Evolutionary conservation across 495 filamentous ascomycete species (phyloP), one percentile per base, ranked within the genome.

Genomic region (Penicillium argentinense): DNA sequence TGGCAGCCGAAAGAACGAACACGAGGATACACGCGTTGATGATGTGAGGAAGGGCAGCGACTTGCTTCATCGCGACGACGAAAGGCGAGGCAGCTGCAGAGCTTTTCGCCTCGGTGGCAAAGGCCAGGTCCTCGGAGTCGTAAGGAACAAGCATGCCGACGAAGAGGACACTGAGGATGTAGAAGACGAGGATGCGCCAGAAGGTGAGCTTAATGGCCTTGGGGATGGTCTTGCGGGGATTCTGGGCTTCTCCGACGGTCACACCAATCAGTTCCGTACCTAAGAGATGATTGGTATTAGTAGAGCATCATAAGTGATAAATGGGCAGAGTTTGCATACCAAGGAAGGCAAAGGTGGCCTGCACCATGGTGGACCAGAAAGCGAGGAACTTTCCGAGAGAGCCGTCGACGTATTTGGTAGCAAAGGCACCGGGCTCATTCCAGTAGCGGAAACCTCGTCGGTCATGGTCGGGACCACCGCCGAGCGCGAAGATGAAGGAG

Each of bases 161-260:
- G 28, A 81, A 64, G 5, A 82, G 55, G 3, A 80, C 75, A 21
- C 65, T 72, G 32, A 79, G 54, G 6, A 79, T 55, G 68, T 93
- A 96, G 74, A 96, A 95, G 62, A 93, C 73, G 46, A 86, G 56
- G 60, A 96, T 91, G 38, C 89, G 86, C 73, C 81, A 91, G 68
- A 96, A 91, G 53, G 87, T 88, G 56, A 88, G 80, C 48, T 83
- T 86, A 46, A 86, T 85, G 11, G 90, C 90, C 47, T 77, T 74
- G 25, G 89, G 89, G 51, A 95, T 85, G 5, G 83, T 83, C 59
- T 81, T 82, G 49, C 83, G 76, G 0, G 90, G 90, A 62, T 89
- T 89, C 29, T 77, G 76, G 11, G 87, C 84, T 67, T 96, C 89
- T 27, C 80, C 79, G 22, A 79, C 78, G 4, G 80, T 80, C 24